Evolutionary conservation across 352 stramenopile species (phyloP), one percentile per base, ranked within the genome.

Genomic region (Globisporangium perplexum): DNA sequence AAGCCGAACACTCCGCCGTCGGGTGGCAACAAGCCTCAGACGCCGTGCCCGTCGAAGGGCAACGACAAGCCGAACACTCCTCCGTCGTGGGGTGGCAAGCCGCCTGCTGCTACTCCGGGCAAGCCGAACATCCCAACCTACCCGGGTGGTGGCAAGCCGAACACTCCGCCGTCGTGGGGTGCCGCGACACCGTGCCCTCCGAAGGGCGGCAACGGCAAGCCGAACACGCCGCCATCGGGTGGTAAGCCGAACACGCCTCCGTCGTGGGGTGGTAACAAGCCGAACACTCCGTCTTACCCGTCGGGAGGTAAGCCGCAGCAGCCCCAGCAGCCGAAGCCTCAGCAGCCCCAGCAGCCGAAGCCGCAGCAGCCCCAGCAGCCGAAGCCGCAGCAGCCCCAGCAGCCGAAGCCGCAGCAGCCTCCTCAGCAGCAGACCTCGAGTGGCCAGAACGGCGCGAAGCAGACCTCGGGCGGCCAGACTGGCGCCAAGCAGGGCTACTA

Each of bases 401-500:
- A 30, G 31, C 47, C 31, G 20, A 12, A 49, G 23, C 26, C 15
- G 7, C 44, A 31, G 11, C 44, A 49, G 45, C 23, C 18, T 12
- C 31, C 26, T 12, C 20, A 55, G 47, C 30, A 33, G 17, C 45
- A 10, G n/a, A 36, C 7, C 45, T 23, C 20, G 20, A 50, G 45
- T 12, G 39, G 49, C 49, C 38, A n/a, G 47, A 55, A 55, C 35
- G 33, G 35, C 4, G 48, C 48, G 20, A 55, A 56, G 50, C 49
- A 54, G 47, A 52, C 28, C 48, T 22, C 36, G 26, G 39, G 50
- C 11, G 47, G 30, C 10, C 26, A 26, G 36, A 48, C 36, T 24
- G 50, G 50, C 26, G 33, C 48, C 22, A 53, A 53, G 48, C 48
- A 53, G 38, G 28, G 50, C 30, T 56, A 56, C 50, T 56, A 41